These are phyloP conservation scores for Onygenales sp. DNA, from an alignment of 2,329 filamentous ascomycete genomes.

Conservation along the genomic window DNA sequence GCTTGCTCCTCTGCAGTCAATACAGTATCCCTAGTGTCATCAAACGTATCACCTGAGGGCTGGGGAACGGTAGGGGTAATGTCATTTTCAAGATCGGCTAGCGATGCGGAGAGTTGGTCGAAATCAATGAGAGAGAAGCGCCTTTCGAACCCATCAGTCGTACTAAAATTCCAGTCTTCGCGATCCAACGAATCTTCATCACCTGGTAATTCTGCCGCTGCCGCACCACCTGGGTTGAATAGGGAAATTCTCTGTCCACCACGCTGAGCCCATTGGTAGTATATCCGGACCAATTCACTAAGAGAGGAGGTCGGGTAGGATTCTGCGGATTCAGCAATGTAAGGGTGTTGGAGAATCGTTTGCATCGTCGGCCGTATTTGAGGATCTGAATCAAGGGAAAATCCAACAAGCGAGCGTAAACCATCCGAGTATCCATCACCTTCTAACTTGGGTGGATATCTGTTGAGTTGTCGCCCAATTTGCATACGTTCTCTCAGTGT, in stretches of 20 bases:
- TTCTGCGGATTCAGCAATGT: conserved; percentile 33
- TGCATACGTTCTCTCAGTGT: conserved; percentile 38
- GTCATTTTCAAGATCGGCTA: conserved; percentile 35
- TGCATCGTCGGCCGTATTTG: conserved; percentile 37
- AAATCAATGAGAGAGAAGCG: conserved; percentile 39
- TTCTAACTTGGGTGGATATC: conserved; percentile 33
- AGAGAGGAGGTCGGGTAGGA: conserved; percentile 36
- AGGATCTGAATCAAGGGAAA: conserved; percentile 35
- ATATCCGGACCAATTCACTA: conserved; percentile 37
- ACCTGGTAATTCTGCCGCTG: conserved; percentile 42
- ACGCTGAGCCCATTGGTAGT: conserved; percentile 40
- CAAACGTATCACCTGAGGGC: conserved; percentile 17
- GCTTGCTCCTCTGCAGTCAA: conserved; percentile 38
- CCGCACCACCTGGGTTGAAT: conserved; percentile 51
- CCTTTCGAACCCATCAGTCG: conserved; percentile 51
- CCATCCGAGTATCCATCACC: conserved; percentile 34
- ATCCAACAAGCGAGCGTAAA: conserved; percentile 37
- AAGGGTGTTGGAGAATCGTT: conserved; percentile 36
- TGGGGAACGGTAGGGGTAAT: conserved; percentile 12
- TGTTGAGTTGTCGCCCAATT: conserved; percentile 35
- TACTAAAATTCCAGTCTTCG: conserved; percentile 58
- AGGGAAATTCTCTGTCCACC: conserved; percentile 46
- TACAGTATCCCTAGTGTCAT: conserved; percentile 23
- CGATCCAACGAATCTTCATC: conserved; percentile 31
- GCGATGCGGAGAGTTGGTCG: conserved; percentile 37